Evolutionary conservation across 257 asterid species (phyloP).

Genomic region (Orobanche coerulescens): DNA sequence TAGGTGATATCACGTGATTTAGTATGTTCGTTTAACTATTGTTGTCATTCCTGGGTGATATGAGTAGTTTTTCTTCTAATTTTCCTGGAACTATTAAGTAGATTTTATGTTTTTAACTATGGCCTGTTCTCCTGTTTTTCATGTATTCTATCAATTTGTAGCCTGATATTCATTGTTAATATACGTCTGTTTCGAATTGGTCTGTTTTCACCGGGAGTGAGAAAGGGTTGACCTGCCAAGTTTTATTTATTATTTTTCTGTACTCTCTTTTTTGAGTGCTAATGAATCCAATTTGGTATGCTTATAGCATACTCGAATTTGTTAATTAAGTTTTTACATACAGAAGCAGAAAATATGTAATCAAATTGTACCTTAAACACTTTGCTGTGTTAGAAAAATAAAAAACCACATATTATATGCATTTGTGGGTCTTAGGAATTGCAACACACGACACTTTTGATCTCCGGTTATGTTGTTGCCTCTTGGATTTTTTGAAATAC

Average conservation of each 20-base stretch:
- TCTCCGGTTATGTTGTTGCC: neutral
- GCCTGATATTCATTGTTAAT: neutral
- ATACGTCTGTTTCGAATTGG: neutral
- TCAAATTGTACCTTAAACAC: neutral
- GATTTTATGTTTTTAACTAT: neutral
- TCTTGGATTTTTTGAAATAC: neutral
- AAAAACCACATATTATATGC: neutral
- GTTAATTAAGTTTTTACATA: slow-evolving; percentile 1
- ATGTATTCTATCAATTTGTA: neutral
- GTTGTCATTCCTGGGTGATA: neutral
- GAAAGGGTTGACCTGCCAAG: neutral
- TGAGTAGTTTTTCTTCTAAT: neutral
- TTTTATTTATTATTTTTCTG: neutral
- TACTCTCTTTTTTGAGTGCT: neutral
- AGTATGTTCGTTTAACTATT: neutral
- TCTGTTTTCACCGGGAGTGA: neutral
- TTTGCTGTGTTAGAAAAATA: neutral
- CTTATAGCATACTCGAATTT: neutral
- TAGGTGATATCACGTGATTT: neutral
- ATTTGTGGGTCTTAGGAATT: neutral
- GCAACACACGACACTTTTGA: neutral
- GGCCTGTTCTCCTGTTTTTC: neutral
- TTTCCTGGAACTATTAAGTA: neutral
- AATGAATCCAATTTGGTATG: neutral
- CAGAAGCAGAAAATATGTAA: neutral